Base-by-base conservation (phyloP, 1,284 basidiomycete species). In the Malassezia yamatoensis region DNA sequence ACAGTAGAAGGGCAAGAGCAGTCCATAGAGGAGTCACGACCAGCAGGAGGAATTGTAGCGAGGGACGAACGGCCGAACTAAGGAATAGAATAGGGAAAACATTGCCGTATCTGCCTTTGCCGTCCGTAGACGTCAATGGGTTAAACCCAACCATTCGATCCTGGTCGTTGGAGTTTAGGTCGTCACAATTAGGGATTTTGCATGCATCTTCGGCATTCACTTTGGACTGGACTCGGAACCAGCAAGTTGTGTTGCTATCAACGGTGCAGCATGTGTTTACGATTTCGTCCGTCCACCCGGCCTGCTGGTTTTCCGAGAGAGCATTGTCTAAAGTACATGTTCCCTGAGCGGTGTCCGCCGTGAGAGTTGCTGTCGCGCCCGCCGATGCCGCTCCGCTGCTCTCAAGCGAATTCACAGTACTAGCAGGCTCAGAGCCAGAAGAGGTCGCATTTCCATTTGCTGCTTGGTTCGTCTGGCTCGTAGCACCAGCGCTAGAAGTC, bases 251-350 rank as follows among this genome's bases (percentile, higher is more conserved):
- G 2, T 55, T 49, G 10, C 43, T 38, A 4, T 44, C 48, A n/a
- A 54, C 59, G 11, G 60, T 57, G 32, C 66, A 68, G 53, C 66
- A 68, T 1, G 66, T 63, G 49, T 62, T 68, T 40, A 68, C 50
- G 37, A 64, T 59, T 2, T 56, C 57, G 21, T 64, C 60, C 6
- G 58, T 60, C 66, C 66, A 68, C 15, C 62, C 62, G 0, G 66
- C 64, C 48, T 68, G 66, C 41, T 68, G 66, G 48, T 66, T 68
- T 8, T 49, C 39, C 11, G 56, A 32, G 39, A 68, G 55, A 16
- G 60, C 50, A 49, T 66, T 68, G 24, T 51, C 51, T 51, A 66
- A 51, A 21, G 43, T 43, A 49, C 66, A 68, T n/a, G 37, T 21
- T 9, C 57, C 57, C n/a, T 54, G 20, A 13, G n/a, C 6, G 0